Percentiles rank a stretch among this genome's conserved stretches.
Conservation (phyloP, 352 stramenopile genomes). For the Pythium chondricola region DNA sequence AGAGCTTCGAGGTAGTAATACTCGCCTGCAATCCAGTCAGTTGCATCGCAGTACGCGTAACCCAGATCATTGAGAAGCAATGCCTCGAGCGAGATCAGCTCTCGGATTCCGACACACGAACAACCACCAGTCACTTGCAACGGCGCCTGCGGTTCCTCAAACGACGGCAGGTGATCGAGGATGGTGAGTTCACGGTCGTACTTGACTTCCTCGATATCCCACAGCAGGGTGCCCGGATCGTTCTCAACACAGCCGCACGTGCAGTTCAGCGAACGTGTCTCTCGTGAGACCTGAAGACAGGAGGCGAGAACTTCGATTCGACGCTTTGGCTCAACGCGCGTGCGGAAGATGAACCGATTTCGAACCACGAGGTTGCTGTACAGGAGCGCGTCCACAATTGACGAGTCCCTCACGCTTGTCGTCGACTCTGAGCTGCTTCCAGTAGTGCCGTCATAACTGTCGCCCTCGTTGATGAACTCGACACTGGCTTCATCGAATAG, state of each 20-base stretch:
- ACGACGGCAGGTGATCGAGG: constrained; percentile 55
- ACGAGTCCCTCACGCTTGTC: constrained; percentile 33
- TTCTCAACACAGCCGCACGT: constrained; percentile 69
- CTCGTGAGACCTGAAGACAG: constrained; percentile 64
- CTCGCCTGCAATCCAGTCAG: constrained; percentile 65
- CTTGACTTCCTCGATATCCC: constrained; percentile 75
- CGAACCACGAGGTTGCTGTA: constrained; percentile 79
- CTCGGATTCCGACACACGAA: constrained; percentile 61
- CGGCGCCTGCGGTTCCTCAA: constrained; percentile 38
- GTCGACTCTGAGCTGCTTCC: constrained; percentile 8
- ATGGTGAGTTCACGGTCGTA: constrained; percentile 57
- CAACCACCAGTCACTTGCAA: constrained; percentile 30
- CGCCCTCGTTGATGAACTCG: background rate
- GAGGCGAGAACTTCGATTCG: constrained; percentile 63
- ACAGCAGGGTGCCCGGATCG: constrained; percentile 50
- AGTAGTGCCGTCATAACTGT: constrained; percentile 4
- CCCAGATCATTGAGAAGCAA: constrained; percentile 69
- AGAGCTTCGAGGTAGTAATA: constrained; percentile 76
- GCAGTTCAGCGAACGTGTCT: constrained; percentile 64
- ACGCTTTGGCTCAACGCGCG: constrained; percentile 60
- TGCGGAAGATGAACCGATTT: constrained; percentile 73
- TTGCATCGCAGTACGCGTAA: constrained; percentile 74
- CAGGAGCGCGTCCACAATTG: constrained; percentile 69
- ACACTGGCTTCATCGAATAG: constrained; percentile 13
- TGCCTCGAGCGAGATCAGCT: constrained; percentile 69